A percentile compares a stretch with the other conserved stretches of the same genome.
Conservation (phyloP, 2,329 filamentous ascomycete genomes). For the Aspergillus vadensis region DNA sequence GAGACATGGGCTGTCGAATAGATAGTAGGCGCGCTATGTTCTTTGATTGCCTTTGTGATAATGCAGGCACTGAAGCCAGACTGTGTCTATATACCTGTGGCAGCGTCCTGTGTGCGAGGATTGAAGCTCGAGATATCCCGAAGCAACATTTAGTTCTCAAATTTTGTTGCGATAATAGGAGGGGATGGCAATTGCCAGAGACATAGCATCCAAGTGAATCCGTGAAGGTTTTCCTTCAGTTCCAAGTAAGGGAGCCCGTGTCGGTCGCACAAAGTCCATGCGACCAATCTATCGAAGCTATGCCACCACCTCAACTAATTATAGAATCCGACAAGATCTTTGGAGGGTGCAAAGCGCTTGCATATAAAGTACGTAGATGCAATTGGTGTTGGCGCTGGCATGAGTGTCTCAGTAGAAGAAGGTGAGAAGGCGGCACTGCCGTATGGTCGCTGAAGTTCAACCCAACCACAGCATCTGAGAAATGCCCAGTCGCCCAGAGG, state of each 20-base stretch:
- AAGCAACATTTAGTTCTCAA: too few species aligned
- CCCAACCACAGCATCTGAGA: neutral
- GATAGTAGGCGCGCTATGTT: neutral
- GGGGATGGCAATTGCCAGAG: too few species aligned
- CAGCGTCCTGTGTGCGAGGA: neutral
- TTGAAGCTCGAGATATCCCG: too few species aligned
- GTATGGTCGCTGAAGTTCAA: neutral
- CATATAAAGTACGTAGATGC: neutral
- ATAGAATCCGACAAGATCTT: neutral
- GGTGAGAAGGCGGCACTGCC: neutral
- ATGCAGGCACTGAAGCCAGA: neutral
- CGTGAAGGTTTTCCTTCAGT: neutral
- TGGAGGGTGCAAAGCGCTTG: neutral
- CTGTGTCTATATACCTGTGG: neutral
- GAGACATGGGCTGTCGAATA: constrained; percentile 4
- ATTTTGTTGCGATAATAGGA: too few species aligned
- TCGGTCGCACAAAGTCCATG: neutral
- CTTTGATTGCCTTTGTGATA: neutral
- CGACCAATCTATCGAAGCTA: neutral
- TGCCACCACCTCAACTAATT: neutral
- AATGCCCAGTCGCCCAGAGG: neutral
- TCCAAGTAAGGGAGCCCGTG: neutral
- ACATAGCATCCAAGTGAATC: too few species aligned
- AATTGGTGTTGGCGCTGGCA: neutral
- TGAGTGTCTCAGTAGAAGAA: neutral